Evolutionary conservation across 352 stramenopile genomes (phyloP), one percentile per base, ranked within the genome.

Genomic region (Ophiocytium majus): DNA sequence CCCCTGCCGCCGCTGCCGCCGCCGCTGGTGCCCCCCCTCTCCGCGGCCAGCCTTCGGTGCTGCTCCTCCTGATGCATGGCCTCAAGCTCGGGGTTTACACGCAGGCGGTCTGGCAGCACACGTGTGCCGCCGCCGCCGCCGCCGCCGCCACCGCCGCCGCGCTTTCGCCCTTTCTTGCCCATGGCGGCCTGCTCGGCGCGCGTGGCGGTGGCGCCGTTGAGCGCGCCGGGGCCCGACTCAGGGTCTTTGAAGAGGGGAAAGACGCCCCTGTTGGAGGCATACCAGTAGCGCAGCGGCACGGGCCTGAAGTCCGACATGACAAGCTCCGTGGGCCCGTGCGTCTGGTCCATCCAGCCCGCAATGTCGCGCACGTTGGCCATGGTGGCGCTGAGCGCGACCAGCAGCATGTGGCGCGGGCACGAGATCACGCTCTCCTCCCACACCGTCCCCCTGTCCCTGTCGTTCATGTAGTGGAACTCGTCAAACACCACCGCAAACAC

Each of bases 391-490:
- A 96, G 89, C 14, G 91, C 91, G 43, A 95, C 89, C 71, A 95
- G 91, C 80, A 93, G 89, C 1, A 92, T 91, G 83, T 92, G 87
- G 17, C 75, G 28, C 23, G 93, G 92, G 75, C 90, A 93, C 34
- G 89, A 92, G 82, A 96, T 95, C 28, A 96, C 88, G 76, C 84
- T 91, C 84, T 96, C 93, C 84, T 96, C 93, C 93, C 93, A 96
- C 37, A 94, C 85, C 63, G 90, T 92, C 17, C 93, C 93, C 43
- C 93, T 83, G 76, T 92, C 90, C 79, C 89, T 90, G 79, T 94
- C 89, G 83, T 92, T 92, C 90, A 96, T 95, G 89, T 95, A 96
- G 89, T 96, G 93, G 81, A 96, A 94, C 86, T 96, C 93, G 85
- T 96, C 93, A 66, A 96, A 91, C 34, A 95, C 92, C 10, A 95